A percentile compares a stretch with the other conserved stretches of the same genome.
These are phyloP conservation scores for Diutina scorzettiae DNA, from an alignment of 1,139 yeast genomes.

Conservation along the genomic window DNA sequence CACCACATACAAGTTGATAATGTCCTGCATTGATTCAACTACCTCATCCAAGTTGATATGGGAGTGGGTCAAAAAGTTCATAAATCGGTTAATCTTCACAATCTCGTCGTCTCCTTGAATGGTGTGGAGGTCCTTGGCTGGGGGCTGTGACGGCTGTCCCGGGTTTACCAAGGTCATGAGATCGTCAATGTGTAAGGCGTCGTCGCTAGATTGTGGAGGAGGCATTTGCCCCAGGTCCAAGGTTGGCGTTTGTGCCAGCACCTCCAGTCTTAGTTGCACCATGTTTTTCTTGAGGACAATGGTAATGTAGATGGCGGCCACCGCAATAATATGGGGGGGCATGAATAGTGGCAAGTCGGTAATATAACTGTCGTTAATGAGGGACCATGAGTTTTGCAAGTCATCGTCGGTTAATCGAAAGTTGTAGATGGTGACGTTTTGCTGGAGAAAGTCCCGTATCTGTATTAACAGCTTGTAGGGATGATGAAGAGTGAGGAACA, in stretches of 20 bases:
- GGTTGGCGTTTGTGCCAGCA: constrained; percentile 7
- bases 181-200: constrained; percentile 27
- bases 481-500: constrained; percentile 73
- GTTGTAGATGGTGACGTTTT: constrained; percentile 13
- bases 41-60: constrained; percentile 69
- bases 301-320: constrained; percentile 68
- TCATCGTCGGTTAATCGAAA: constrained; percentile 51
- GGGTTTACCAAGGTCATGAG: constrained; percentile 15
- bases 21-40: constrained; percentile 72
- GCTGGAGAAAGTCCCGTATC: constrained; percentile 32
- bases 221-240: not conserved
- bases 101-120: constrained; percentile 23
- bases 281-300: constrained; percentile 42
- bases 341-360: constrained; percentile 73
- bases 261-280: constrained; percentile 13
- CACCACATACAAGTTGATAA: constrained; percentile 62
- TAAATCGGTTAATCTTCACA: constrained; percentile 38
- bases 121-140: not conserved
- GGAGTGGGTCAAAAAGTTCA: constrained; percentile 58
- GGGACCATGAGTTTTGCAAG: constrained; percentile 77
- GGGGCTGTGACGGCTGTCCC: constrained; percentile 7
- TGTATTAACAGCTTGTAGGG: constrained; percentile 73
- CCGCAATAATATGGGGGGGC: constrained; percentile 88
- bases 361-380: constrained; percentile 80
- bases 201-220: constrained; percentile 5